Evolutionary conservation across 805 yeast genomes (phyloP).

Genomic region (Yamadazyma sp.): DNA sequence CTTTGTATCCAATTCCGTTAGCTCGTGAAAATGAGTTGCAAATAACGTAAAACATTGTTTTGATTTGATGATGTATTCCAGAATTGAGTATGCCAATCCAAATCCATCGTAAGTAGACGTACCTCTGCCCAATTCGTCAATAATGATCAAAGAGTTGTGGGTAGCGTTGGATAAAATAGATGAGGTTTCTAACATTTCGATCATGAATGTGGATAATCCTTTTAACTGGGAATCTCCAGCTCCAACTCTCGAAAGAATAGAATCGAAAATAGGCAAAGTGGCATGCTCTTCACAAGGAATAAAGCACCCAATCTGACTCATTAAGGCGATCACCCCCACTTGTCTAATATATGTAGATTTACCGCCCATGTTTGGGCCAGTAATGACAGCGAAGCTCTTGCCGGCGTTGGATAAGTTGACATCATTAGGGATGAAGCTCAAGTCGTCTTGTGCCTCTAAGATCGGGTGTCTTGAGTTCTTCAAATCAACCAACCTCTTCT

Average conservation of each 20-base stretch:
- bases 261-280: conserved; percentile 82
- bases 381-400: conserved; percentile 68
- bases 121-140: conserved; percentile 96
- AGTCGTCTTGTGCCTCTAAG: conserved; percentile 86
- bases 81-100: conserved; percentile 96
- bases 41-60: conserved; percentile 79
- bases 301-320: conserved; percentile 89
- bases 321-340: conserved; percentile 78
- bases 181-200: conserved; percentile 94
- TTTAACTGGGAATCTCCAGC: conserved; percentile 97
- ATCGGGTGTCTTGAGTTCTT: conserved; percentile 92
- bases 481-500: conserved; percentile 51
- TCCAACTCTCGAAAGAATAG: conserved; percentile 94
- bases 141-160: conserved; percentile 73
- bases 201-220: conserved; percentile 89
- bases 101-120: conserved; percentile 91
- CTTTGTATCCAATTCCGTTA: conserved; percentile 73
- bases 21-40: conserved; percentile 97
- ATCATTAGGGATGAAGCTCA: conserved; percentile 90
- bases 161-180: conserved; percentile 82
- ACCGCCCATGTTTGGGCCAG: conserved; percentile 99
- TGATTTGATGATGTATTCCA: conserved; percentile 74
- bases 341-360: conserved; percentile 92
- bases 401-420: conserved; percentile 53
- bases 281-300: conserved; percentile 69